Conservation (phyloP, 2,329 filamentous ascomycete species). For the Whalleya microplaca region DNA sequence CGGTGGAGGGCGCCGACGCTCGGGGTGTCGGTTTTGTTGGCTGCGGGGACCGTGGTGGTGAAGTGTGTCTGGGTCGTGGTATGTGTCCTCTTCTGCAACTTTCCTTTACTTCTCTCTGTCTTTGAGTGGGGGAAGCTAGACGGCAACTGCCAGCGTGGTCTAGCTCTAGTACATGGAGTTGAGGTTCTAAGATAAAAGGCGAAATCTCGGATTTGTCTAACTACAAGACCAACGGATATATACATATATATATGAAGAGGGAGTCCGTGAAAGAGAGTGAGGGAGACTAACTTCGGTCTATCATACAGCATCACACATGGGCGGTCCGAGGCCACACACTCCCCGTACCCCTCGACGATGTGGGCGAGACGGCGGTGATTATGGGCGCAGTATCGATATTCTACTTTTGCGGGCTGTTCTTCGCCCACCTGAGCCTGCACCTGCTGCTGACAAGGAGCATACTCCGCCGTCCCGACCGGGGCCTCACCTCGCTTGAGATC, state of each 20-base stretch:
- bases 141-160: no score
- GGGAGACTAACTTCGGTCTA: not conserved
- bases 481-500: conserved; percentile 56
- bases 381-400: conserved; percentile 47
- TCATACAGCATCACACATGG: conserved; percentile 15
- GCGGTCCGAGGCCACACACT: conserved; percentile 20
- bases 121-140: no score
- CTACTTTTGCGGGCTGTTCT: conserved; percentile 62
- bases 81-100: not conserved
- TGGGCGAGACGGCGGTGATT: conserved; percentile 44
- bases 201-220: no score
- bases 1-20: conserved; percentile 15
- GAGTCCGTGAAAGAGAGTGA: no score
- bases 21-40: conserved; percentile 18
- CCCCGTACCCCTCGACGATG: conserved; percentile 38
- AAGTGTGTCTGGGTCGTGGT: conserved; percentile 26
- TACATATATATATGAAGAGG: no score
- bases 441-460: conserved; percentile 52
- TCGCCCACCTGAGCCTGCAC: conserved; percentile 53
- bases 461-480: conserved; percentile 38
- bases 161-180: no score
- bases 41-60: conserved; percentile 24
- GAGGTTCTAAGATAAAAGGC: no score
- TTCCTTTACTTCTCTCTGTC: no score
- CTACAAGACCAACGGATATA: no score